phyloP scores from a whole-genome alignment of 768 basidiomycete species.

The Boletales sp. region DNA sequence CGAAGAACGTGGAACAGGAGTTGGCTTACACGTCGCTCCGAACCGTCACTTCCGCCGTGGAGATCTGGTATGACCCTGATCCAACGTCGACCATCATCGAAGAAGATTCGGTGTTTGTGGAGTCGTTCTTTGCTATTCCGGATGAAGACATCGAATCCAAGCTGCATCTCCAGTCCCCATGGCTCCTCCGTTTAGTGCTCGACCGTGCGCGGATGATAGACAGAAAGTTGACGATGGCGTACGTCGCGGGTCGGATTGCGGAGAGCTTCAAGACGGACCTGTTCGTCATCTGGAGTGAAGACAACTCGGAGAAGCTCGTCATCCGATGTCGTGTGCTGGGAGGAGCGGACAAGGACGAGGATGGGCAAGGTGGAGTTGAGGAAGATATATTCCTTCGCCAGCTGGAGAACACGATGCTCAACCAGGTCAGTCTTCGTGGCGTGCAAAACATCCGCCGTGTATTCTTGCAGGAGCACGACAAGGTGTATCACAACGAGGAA shows the following conservation, averaged over 20 bases:
- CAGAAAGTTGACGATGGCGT: constrained; percentile 91
- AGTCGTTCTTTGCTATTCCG: constrained; percentile 99
- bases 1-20: constrained; percentile 90
- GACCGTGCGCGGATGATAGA: constrained; percentile 98
- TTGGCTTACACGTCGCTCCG: constrained; percentile 91
- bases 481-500: constrained; percentile 57
- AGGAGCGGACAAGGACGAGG: constrained; percentile 82
- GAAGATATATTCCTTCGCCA: constrained; percentile 97
- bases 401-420: constrained; percentile 94
- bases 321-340: constrained; percentile 94
- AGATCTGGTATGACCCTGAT: constrained; percentile 98
- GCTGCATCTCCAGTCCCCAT: constrained; percentile 89
- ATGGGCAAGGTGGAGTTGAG: constrained; percentile 68
- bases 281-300: constrained; percentile 98
- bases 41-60: constrained; percentile 91
- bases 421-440: constrained; percentile 91
- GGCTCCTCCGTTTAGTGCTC: constrained; percentile 94
- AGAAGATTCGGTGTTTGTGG: constrained; percentile 93
- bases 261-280: constrained; percentile 94
- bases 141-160: constrained; percentile 94
- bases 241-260: constrained; percentile 89
- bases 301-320: constrained; percentile 95
- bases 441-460: constrained; percentile 88
- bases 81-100: constrained; percentile 91
- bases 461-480: constrained; percentile 89